Conservation (phyloP, 371 early-diverging fungal genomes). For the Mucor ambiguus region DNA sequence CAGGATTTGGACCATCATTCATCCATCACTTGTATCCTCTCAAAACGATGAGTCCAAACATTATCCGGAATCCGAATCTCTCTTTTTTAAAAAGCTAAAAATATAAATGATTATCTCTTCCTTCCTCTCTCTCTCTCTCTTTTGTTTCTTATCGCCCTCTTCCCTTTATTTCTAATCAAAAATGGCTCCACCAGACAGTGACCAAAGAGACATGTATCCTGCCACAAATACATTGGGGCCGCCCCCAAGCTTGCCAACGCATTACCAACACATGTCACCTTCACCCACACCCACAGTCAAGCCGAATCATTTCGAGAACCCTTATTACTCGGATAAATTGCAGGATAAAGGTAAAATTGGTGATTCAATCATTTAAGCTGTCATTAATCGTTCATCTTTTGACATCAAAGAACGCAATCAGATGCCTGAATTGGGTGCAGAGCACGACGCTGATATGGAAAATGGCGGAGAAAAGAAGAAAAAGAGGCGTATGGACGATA, state of each 20-base stretch:
- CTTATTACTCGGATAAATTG: not conserved
- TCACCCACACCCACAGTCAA: conserved; percentile 32
- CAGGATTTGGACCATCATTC: not conserved
- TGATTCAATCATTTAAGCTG: not conserved
- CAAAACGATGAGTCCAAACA: not conserved
- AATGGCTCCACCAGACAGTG: not conserved
- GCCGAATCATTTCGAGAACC: not conserved
- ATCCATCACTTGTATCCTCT: conserved; percentile 1
- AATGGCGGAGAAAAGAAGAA: conserved; percentile 8
- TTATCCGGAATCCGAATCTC: conserved; percentile 18
- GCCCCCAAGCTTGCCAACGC: conserved; percentile 12
- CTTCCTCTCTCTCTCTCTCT: not conserved
- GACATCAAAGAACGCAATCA: conserved; percentile 2
- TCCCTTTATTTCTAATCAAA: not conserved
- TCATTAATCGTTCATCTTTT: not conserved
- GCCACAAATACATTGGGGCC: not conserved
- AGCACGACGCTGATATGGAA: conserved; percentile 12
- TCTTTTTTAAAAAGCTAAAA: conserved; percentile 7
- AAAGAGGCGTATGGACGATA: conserved; percentile 31
- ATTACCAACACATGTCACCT: conserved; percentile 13
- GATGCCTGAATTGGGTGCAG: conserved; percentile 10
- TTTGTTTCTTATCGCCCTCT: not conserved
- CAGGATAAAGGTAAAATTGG: conserved; percentile 4
- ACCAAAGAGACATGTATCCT: conserved; percentile 5
- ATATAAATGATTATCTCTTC: not conserved